Base-by-base conservation (phyloP, 306 rosid species). In the Ormosia emarginata region DNA sequence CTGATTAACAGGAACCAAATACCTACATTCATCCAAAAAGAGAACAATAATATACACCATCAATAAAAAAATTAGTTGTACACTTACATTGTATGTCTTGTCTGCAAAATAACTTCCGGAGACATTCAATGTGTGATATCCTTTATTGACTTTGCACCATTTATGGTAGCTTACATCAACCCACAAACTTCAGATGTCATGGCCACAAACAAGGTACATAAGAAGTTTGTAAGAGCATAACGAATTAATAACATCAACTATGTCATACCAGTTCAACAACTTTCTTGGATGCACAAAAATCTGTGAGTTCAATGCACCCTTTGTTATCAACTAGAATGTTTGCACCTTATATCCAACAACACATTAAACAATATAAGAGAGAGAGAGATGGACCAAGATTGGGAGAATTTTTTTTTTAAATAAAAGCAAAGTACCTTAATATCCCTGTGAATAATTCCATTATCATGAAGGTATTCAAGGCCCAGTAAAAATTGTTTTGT, bases 111-210 rank as follows among this genome's bases (percentile, higher is more conserved):
- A 81, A 94, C 98, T 90, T 94, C 97, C 6, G 98, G 98, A 47
- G 98, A 94, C 98, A 94, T 94, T 97, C 98, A 94, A 84, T 92
- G 94, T n/a, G 98, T 92, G 61, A 97, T 94, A 67, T 97, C 98
- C 94, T 94, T 94, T 91, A 94, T 93, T 75, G 98, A 94, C 82
- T 91, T 94, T 62, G 98, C 95, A 81, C 97, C 92, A 81, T 88
- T 90, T 67, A 93, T 89, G 63, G 98, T 92, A 64, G 98, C 98
- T 97, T 94, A 84, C 52, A 70, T 62, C 74, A 84, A 68, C 40
- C 69, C 71, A 79, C 64, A 81, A 33, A 39, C 50, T 86, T 81
- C 33, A 57, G 52, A 47, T 34, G 65, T 55, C 44, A 79, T 17
- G 30, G 68, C 40, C 59, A 63, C 9, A 55, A 40, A 61, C 17